Conservation (phyloP, 345 rosid species). For the Brassica carinata region DNA sequence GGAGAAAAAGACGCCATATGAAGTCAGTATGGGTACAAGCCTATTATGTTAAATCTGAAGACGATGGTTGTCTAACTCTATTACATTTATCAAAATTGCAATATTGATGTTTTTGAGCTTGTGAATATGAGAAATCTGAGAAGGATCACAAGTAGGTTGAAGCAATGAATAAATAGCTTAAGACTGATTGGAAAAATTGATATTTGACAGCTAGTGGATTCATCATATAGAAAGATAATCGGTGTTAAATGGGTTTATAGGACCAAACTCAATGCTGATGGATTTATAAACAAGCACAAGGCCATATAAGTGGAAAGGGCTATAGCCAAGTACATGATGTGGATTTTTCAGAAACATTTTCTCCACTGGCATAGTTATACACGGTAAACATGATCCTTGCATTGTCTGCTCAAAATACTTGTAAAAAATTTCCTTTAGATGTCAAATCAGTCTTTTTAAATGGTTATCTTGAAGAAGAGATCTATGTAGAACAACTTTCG, state of each 20-base stretch:
- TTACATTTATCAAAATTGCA: neutral
- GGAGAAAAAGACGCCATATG: neutral
- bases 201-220: neutral
- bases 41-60: neutral
- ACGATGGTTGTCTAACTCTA: neutral
- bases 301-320: neutral
- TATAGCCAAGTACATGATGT: neutral
- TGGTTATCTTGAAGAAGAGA: neutral
- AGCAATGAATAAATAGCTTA: neutral
- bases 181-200: neutral
- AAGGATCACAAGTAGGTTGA: neutral
- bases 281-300: neutral
- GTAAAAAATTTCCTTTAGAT: neutral
- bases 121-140: neutral
- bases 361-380: neutral
- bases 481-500: neutral
- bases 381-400: neutral
- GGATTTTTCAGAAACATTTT: neutral
- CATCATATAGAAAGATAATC: neutral
- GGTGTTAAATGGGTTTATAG: neutral
- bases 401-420: neutral
- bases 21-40: neutral
- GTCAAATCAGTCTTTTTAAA: neutral
- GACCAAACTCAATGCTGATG: neutral
- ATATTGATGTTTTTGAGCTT: neutral